These are phyloP conservation scores for Phoenix dactylifera DNA, from an alignment of 176 grass and related monocot genomes.

Conservation along the genomic window DNA sequence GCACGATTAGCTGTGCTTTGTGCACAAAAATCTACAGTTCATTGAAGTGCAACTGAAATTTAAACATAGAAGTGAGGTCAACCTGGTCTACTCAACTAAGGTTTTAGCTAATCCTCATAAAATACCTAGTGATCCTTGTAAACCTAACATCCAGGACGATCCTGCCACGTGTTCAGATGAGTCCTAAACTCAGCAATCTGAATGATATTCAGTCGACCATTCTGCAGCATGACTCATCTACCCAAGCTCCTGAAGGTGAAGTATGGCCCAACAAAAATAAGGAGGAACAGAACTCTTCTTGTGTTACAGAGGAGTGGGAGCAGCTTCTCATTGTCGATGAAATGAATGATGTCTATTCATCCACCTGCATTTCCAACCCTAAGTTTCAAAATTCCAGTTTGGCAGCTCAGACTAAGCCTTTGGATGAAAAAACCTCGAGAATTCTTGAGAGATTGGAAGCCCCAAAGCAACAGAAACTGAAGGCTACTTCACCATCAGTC, in stretches of 20 bases:
- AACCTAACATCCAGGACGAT: no score
- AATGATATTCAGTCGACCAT: constrained; percentile 25
- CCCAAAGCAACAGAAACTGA: constrained; percentile 56
- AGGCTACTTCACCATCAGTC: constrained; percentile 10
- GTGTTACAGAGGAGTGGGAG: constrained; percentile 63
- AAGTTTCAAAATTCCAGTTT: constrained; percentile 20
- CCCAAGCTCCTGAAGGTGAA: constrained; percentile 25
- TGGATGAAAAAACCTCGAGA: constrained; percentile 72
- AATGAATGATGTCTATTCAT: constrained; percentile 22
- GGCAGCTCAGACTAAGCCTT: constrained; percentile 29
- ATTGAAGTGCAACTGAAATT: no score
- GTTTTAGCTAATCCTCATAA: no score
- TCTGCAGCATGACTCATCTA: constrained; percentile 19
- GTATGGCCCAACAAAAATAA: constrained; percentile 20
- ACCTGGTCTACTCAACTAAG: no score
- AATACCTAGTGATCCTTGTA: no score
- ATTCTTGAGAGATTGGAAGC: constrained; percentile 84
- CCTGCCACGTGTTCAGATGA: constrained; percentile 1
- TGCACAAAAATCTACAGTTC: no score
- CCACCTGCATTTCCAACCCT: constrained; percentile 21
- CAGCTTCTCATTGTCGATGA: constrained; percentile 65
- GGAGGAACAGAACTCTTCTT: constrained; percentile 28
- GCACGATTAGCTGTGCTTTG: no score
- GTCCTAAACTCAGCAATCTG: neutral
- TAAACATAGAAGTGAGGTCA: no score